These are phyloP conservation scores for Lagenidium giganteum DNA, from an alignment of 352 stramenopile species.

Conservation along the genomic window DNA sequence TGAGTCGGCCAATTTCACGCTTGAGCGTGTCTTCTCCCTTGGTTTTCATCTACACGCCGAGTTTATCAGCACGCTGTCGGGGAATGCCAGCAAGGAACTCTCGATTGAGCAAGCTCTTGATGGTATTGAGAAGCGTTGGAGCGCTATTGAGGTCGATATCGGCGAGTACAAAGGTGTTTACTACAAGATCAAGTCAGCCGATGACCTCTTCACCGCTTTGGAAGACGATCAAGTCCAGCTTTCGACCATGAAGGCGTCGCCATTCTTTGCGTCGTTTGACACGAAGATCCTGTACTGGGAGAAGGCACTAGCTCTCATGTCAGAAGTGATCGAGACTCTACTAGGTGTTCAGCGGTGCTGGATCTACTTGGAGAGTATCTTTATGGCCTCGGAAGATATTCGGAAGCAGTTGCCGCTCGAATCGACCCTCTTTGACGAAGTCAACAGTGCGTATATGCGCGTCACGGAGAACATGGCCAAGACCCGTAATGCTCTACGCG, in stretches of 20 bases:
- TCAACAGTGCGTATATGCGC: constrained; percentile 71
- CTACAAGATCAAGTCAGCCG: constrained; percentile 89
- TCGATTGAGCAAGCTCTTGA: constrained; percentile 89
- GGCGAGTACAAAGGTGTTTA: constrained; percentile 91
- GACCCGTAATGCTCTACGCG: constrained; percentile 68
- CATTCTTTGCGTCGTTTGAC: constrained; percentile 91
- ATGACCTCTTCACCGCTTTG: constrained; percentile 89
- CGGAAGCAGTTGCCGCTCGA: constrained; percentile 90
- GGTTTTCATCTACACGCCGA: constrained; percentile 86
- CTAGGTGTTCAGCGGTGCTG: constrained; percentile 91
- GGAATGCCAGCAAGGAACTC: constrained; percentile 90
- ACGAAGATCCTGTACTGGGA: constrained; percentile 89
- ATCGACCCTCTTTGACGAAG: constrained; percentile 81
- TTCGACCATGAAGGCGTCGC: constrained; percentile 92
- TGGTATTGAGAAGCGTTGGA: constrained; percentile 87
- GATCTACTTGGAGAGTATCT: constrained; percentile 95
- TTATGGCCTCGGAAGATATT: constrained; percentile 94
- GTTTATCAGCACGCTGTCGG: constrained; percentile 89
- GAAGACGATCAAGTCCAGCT: constrained; percentile 91
- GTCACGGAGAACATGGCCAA: constrained; percentile 77
- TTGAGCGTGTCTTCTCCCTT: constrained; percentile 85
- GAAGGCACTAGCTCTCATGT: constrained; percentile 75
- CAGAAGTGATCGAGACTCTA: constrained; percentile 87
- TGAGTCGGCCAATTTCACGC: constrained; percentile 66
- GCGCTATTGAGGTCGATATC: constrained; percentile 86